Base-by-base conservation (phyloP, 371 early-diverging fungal species). In the Mucor indicus region DNA sequence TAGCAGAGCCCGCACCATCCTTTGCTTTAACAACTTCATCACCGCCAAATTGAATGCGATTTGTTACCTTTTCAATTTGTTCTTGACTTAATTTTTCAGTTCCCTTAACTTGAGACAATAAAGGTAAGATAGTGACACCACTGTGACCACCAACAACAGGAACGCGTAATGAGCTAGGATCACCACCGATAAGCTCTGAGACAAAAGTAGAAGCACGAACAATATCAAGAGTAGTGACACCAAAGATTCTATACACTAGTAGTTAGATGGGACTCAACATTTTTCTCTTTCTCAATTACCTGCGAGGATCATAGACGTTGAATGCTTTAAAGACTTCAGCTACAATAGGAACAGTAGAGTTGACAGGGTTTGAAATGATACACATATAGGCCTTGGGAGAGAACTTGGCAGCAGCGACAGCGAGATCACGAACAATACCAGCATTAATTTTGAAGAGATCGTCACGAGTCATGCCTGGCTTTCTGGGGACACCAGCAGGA, bases 401-500 rank as follows among this genome's bases (percentile, higher is more conserved):
- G 83, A 50, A 62, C 68, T 75, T 69, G 61, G 78, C 77, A 57
- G 70, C 64, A 47, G 75, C 75, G 17, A 54, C 68, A 53, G 93
- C 94, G 46, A 98, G 81, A 62, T 80, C 86, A 64, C 87, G 85
- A 60, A 96, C 95, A 60, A 96, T 97, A 55, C 90, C 85, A 60
- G 97, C 97, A 75, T 93, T 96, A 79, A 89, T 94, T 82, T 94
- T 95, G 89, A 98, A 98, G 56, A 98, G 81, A 67, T 98, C 97
- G 75, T 96, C 97, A 67, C 99, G 91, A 62, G 98, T 96, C 99
- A 99, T 99, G 57, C 97, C 98, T 50, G 98, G 99, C 86, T 99
- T 99, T 59, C 99, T 86, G 53, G 99, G 98, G 38, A 98, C 95
- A 73, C 99, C 99, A 59, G 99, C 99, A 46, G 99, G 98, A 72